These are phyloP conservation scores for Chrysosporium keratinophilum DNA, from an alignment of 2,329 filamentous ascomycete species.

Conservation along the genomic window DNA sequence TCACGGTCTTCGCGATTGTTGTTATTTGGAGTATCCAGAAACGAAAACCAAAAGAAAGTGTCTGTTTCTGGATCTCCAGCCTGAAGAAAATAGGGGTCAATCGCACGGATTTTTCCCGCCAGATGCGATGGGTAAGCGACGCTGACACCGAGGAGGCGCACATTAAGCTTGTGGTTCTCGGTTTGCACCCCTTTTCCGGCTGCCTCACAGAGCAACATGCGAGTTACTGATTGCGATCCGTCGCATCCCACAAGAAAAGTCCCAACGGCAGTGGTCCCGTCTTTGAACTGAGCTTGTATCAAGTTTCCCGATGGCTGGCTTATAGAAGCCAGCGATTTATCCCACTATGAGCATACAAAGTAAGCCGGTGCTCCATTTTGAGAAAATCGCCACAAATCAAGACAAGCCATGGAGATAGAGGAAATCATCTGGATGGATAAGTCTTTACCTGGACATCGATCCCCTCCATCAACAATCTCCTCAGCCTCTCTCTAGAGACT, in stretches of 20 bases:
- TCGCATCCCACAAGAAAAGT: constrained; percentile 44
- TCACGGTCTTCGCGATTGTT: constrained; percentile 30
- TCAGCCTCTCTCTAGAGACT: constrained; percentile 40
- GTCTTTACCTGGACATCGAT: constrained; percentile 17
- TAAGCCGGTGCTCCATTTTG: too few relatives aligned
- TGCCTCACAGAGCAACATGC: constrained; percentile 25
- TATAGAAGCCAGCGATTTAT: constrained; percentile 25
- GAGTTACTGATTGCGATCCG: constrained; percentile 39
- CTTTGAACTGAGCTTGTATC: constrained; percentile 40
- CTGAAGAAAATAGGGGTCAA: constrained; percentile 48
- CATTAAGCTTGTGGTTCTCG: constrained; percentile 34
- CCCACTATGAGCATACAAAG: constrained; percentile 28
- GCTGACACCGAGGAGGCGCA: constrained; percentile 42
- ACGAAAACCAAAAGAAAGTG: constrained; percentile 44
- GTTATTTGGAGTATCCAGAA: constrained; percentile 17
- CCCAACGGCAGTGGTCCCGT: constrained; percentile 36
- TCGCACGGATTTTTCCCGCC: constrained; percentile 34
- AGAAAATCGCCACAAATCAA: too few relatives aligned
- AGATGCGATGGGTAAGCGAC: constrained; percentile 34
- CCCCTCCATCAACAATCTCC: constrained; percentile 21
- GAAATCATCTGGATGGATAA: not conserved
- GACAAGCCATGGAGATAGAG: too few relatives aligned
- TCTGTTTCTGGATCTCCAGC: constrained; percentile 44
- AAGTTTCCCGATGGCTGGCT: constrained; percentile 21
- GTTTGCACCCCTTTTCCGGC: not conserved